phyloP scores from a whole-genome alignment of 2,329 filamentous ascomycete genomes.

The Microsporum audouinii region DNA sequence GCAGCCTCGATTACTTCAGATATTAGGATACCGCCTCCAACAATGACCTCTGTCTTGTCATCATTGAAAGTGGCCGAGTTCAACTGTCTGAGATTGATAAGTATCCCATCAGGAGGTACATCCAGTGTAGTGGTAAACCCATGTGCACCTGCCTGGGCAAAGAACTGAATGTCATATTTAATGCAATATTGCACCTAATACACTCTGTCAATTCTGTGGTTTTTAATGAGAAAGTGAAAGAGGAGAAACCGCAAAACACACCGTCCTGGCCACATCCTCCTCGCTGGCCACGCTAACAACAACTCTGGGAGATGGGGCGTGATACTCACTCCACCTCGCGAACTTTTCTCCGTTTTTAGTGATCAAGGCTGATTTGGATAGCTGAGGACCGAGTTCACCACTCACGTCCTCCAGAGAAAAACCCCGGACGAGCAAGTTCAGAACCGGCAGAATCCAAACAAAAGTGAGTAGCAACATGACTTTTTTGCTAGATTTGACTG shows the following conservation, averaged over 20 bases:
- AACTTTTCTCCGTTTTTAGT: background rate
- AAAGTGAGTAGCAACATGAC: background rate
- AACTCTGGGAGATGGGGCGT: conserved; percentile 9
- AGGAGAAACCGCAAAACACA: conserved; percentile 7
- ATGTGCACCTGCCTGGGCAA: conserved; percentile 44
- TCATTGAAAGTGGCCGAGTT: conserved; percentile 33
- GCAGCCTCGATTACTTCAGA: conserved; percentile 8
- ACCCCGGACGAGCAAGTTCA: background rate
- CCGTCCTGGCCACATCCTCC: conserved; percentile 12
- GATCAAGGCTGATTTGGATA: background rate
- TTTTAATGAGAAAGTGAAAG: background rate
- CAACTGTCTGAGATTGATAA: conserved; percentile 40
- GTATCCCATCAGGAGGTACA: conserved; percentile 41
- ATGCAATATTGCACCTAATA: conserved; percentile 40
- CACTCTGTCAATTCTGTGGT: conserved; percentile 7
- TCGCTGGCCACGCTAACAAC: conserved; percentile 14
- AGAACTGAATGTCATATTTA: conserved; percentile 38
- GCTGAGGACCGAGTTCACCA: background rate
- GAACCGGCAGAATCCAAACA: background rate
- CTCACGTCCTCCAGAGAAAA: background rate
- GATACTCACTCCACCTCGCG: conserved; percentile 14
- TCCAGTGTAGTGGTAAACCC: conserved; percentile 42
- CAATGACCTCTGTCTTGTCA: conserved; percentile 36
- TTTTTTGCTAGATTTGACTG: background rate
- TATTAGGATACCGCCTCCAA: conserved; percentile 35